Evolutionary conservation across 805 yeast genomes (phyloP).

Genomic region (Blastobotrys attinorum): DNA sequence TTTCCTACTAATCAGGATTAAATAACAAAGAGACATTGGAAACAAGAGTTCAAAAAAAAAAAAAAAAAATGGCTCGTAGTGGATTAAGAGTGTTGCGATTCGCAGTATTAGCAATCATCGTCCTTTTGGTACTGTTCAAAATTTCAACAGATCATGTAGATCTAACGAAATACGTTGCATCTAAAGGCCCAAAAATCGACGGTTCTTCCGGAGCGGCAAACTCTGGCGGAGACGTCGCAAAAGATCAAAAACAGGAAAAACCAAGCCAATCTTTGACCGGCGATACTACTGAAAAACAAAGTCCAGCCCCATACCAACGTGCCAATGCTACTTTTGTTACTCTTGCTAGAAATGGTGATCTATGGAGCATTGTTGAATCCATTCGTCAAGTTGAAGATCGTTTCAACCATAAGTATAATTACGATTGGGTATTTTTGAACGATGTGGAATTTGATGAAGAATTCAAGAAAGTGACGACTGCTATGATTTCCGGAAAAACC

Average conservation of each 20-base stretch:
- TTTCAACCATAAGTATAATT: conserved; percentile 65
- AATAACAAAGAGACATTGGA: no score
- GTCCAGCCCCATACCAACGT: conserved; percentile 16
- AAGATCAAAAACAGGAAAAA: conserved; percentile 2
- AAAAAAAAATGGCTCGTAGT: conserved; percentile 26
- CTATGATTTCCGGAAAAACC: conserved; percentile 56
- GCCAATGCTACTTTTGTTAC: conserved; percentile 42
- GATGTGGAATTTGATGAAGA: conserved; percentile 68
- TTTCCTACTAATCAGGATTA: no score
- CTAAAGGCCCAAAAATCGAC: conserved; percentile 8
- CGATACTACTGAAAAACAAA: conserved; percentile 5
- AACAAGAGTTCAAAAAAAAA: no score
- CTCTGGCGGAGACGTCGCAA: background rate
- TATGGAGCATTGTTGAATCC: conserved; percentile 48
- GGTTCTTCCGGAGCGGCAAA: no score
- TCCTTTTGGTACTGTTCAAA: conserved; percentile 28
- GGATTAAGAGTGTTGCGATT: conserved; percentile 30
- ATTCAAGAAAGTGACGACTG: conserved; percentile 48
- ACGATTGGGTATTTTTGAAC: conserved; percentile 91
- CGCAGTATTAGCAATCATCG: conserved; percentile 26
- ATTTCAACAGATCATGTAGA: conserved; percentile 22
- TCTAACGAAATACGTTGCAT: conserved; percentile 17
- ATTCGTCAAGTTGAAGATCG: conserved; percentile 69
- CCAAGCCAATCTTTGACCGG: conserved; percentile 4
- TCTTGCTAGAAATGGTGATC: conserved; percentile 62